Evolutionary conservation across 2,329 filamentous ascomycete species (phyloP), one percentile per base, ranked within the genome.

Genomic region (Fusarium denticulatum): DNA sequence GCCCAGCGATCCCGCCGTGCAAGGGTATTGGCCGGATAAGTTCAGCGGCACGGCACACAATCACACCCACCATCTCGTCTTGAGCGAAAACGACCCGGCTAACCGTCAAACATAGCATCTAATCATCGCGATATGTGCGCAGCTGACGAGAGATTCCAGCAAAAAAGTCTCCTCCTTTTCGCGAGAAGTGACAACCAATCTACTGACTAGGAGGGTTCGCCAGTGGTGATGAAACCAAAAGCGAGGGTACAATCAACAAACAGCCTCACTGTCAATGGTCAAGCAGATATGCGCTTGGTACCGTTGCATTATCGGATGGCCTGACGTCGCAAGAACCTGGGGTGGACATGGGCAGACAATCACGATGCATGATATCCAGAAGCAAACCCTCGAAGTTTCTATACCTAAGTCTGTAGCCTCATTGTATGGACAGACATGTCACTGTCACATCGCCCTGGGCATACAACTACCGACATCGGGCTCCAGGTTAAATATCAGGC

Each of bases 401-500:
- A 39, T 60, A 37, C 30, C 34, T 30, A 11, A n/a, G 20, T 3
- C n/a, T 39, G 36, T 20, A 36, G 28, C n/a, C 5, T 24, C 7
- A 5, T 40, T 60, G 3, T 4, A 49, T 36, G 20, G 14, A 28
- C 15, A 47, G n/a, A 50, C 45, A 34, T 46, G 47, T 62, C 32
- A 37, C 40, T 52, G 20, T 49, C 26, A 22, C 40, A 26, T 46
- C 18, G 4, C 22, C 30, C 37, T 32, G 18, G 16, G 18, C 18
- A 46, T 40, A 24, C 42, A 69, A 53, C 59, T 69, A 70, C 66
- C 67, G 67, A 55, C 32, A 59, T 55, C 46, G 42, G 36, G 42
- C 58, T 20, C 66, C 46, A 69, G 52, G 32, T 37, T 39, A 36
- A 37, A 36, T 24, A 26, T 70, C 52, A 70, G 66, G 24, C 67